A percentile compares a stretch with the other conserved stretches of the same genome.
Evolutionary conservation across 345 rosid genomes (phyloP).

Genomic region (Eucalyptus erythrocorys): DNA sequence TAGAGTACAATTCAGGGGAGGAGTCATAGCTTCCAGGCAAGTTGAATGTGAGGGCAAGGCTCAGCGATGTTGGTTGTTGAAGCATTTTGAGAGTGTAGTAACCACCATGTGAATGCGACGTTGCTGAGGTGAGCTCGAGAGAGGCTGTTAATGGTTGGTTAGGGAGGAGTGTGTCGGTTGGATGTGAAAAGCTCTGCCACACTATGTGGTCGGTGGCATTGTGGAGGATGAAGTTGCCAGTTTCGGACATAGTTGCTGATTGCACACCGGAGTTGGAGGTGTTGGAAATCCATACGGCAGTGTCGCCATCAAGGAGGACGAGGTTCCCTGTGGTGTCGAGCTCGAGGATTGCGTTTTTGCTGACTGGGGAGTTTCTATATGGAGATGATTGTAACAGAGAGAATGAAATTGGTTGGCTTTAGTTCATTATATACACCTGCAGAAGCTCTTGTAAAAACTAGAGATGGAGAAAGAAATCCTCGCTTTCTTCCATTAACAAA

Average conservation of each 20-base stretch:
- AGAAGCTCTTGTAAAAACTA: slow-evolving; percentile 18
- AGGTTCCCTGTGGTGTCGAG: slow-evolving; percentile 69
- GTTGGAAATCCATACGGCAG: slow-evolving; percentile 67
- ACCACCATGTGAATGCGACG: slow-evolving; percentile 30
- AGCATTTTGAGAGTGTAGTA: slow-evolving; percentile 78
- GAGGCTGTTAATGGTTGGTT: slow-evolving; percentile 73
- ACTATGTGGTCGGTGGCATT: slow-evolving; percentile 14
- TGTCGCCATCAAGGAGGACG: slow-evolving; percentile 33
- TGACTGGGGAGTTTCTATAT: slow-evolving; percentile 72
- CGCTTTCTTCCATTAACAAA: background rate
- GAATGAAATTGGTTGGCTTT: slow-evolving; percentile 2
- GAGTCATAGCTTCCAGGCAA: slow-evolving; percentile 16
- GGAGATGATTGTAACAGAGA: slow-evolving; percentile 23
- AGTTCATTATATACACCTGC: slow-evolving; percentile 17
- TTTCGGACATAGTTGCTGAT: slow-evolving; percentile 53
- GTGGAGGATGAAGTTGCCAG: slow-evolving; percentile 73
- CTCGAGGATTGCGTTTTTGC: slow-evolving; percentile 59
- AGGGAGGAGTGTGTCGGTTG: slow-evolving; percentile 81
- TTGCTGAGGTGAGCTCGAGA: slow-evolving; percentile 47
- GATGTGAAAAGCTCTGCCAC: slow-evolving; percentile 82
- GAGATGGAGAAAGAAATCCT: background rate
- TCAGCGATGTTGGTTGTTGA: slow-evolving; percentile 77
- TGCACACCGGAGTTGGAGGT: slow-evolving; percentile 40
- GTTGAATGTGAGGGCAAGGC: slow-evolving; percentile 69
- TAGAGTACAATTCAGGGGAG: slow-evolving; percentile 22